phyloP scores from a whole-genome alignment of 192 early-diverging fungal species.

The Haplosporangium gracile region DNA sequence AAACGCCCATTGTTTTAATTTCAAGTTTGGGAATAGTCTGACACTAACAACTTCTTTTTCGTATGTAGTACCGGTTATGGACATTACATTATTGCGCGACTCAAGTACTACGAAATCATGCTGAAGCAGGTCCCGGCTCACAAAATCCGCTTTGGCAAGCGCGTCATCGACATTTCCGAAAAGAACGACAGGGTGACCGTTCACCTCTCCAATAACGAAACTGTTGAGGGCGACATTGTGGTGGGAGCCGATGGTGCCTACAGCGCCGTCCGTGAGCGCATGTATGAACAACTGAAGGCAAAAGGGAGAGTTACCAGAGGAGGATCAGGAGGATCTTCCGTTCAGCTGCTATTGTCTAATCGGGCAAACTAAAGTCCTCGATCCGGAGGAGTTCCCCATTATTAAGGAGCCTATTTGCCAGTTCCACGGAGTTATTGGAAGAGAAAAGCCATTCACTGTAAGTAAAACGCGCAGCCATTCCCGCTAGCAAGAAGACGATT shows the following conservation, averaged over 20 bases:
- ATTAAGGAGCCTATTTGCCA: background rate
- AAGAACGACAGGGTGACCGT: background rate
- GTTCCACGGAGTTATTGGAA: background rate
- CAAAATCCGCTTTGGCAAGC: conserved; percentile 6
- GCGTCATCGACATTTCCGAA: conserved; percentile 4
- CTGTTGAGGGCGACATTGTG: conserved; percentile 2
- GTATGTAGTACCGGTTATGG: conserved; percentile 17
- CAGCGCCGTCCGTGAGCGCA: background rate
- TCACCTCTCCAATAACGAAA: background rate
- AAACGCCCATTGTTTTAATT: background rate
- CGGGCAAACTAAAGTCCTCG: conserved; percentile 17
- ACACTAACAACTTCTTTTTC: background rate
- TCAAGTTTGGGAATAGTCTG: background rate
- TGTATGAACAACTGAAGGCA: background rate
- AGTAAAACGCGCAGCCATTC: background rate
- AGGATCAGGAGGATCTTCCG: background rate
- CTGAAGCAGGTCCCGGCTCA: conserved; percentile 14
- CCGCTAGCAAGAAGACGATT: background rate
- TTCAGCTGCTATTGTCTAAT: conserved; percentile 4
- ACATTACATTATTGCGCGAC: conserved; percentile 4
- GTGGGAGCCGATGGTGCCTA: conserved; percentile 12
- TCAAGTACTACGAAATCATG: conserved; percentile 4
- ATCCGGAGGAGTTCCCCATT: conserved; percentile 12
- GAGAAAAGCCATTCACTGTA: conserved; percentile 16
- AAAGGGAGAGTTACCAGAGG: background rate